Evolutionary conservation across 495 filamentous ascomycete genomes (phyloP), one percentile per base, ranked within the genome.

Genomic region (Penicillium mononematosum): DNA sequence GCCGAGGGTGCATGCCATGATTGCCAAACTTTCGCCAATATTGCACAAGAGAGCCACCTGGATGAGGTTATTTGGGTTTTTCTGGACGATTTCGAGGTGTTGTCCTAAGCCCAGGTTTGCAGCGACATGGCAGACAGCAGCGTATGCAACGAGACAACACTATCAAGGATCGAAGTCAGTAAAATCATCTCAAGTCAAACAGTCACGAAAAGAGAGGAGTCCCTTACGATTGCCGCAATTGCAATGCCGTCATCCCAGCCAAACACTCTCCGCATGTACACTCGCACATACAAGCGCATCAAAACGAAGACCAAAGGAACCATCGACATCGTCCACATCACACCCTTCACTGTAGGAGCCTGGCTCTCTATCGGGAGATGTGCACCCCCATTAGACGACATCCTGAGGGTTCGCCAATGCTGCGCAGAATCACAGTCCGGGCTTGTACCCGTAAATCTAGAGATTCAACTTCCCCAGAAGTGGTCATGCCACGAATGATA

Each of bases 191-290:
- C n/a, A 22, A 38, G 16, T 36, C 4, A 5, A 24, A 32, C 25
- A 48, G 32, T 12, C 16, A 17, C 20, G 14, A 17, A 14, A 11
- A 12, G 22, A 8, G 45, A 19, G n/a, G 11, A 44, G 22, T 25
- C 3, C 56, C 62, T 58, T 45, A 70, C 68, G 17, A 58, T 50
- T 7, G 68, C 60, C 44, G 63, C 31, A 19, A 56, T 53, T 41
- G 63, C 60, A 27, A 68, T 68, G 12, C 62, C 56, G 24, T 70
- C 68, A 39, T 70, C 68, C 65, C 62, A 68, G 29, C 68, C 65
- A 53, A 70, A 70, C 34, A 66, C 57, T 22, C 54, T 57, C 47
- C 59, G 62, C 41, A 70, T 24, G 32, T 45, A 39, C 34, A 66
- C 42, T 29, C 63, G 49, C 43, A 68, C 65, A 43, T 66, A 68